Conservation (phyloP, 768 basidiomycete genomes). For the Suillus hirtellus region DNA sequence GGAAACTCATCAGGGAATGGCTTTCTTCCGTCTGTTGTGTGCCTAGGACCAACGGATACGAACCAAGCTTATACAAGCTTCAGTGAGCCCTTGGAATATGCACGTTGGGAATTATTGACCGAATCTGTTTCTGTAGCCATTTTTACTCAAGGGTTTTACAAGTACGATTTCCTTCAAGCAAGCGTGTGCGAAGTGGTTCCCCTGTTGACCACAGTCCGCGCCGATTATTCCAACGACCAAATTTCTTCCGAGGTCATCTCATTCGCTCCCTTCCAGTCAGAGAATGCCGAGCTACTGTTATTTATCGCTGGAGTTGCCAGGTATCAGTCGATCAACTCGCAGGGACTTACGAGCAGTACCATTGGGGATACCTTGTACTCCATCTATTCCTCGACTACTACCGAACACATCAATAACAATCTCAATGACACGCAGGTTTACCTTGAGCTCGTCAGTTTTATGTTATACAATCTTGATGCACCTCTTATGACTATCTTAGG, state of each 20-base stretch:
- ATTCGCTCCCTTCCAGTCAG: background rate
- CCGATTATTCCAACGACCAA: conserved; percentile 6
- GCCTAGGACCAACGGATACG: conserved; percentile 6
- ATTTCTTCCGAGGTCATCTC: background rate
- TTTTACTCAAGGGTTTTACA: conserved; percentile 6
- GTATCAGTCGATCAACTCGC: conserved; percentile 13
- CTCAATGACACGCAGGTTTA: background rate
- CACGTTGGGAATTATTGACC: background rate
- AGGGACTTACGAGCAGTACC: conserved; percentile 16
- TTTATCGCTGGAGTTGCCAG: conserved; percentile 16
- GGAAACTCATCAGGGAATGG: background rate
- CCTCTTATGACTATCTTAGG: background rate
- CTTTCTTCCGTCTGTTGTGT: conserved; percentile 15
- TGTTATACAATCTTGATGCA: background rate
- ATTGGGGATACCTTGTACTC: conserved; percentile 23
- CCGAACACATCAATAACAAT: background rate
- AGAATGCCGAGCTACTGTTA: conserved; percentile 10
- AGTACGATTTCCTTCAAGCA: conserved; percentile 10
- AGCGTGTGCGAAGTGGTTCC: conserved; percentile 15
- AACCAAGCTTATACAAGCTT: conserved; percentile 5
- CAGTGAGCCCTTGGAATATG: conserved; percentile 1
- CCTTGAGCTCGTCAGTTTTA: background rate
- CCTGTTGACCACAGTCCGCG: conserved; percentile 10
- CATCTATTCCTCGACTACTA: conserved; percentile 2
- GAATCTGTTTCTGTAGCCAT: conserved; percentile 6